Evolutionary conservation across 2,329 filamentous ascomycete genomes (phyloP).

Genomic region (Pseudocercospora fijiensis): DNA sequence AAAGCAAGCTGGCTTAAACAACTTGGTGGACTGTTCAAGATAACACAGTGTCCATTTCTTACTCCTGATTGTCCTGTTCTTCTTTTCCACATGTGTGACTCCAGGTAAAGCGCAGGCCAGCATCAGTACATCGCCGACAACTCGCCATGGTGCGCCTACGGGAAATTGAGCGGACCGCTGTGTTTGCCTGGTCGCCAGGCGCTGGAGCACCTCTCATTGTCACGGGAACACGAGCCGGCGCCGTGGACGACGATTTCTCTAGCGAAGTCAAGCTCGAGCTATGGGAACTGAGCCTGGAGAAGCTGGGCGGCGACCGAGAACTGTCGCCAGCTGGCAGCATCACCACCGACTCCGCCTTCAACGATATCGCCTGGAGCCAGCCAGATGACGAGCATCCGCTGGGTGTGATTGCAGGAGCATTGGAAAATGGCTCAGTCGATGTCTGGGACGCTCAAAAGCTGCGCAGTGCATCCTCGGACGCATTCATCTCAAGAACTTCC

Average conservation of each 20-base stretch:
- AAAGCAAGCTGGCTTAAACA: neutral
- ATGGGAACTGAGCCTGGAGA: slow-evolving; percentile 88
- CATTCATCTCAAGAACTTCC: slow-evolving; percentile 79
- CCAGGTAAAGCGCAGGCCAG: slow-evolving; percentile 1
- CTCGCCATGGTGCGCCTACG: slow-evolving; percentile 83
- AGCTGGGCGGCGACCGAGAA: slow-evolving; percentile 75
- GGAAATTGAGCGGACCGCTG: slow-evolving; percentile 94
- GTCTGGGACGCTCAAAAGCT: slow-evolving; percentile 85
- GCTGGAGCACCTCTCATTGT: slow-evolving; percentile 76
- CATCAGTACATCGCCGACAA: neutral
- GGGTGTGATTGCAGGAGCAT: slow-evolving; percentile 89
- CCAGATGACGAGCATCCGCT: slow-evolving; percentile 73
- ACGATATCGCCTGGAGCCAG: slow-evolving; percentile 92
- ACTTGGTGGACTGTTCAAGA: neutral
- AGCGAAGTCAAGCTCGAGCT: slow-evolving; percentile 95
- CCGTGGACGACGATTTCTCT: slow-evolving; percentile 95
- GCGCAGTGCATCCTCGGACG: slow-evolving; percentile 56
- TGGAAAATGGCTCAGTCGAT: slow-evolving; percentile 91
- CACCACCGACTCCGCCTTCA: slow-evolving; percentile 89
- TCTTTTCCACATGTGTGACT: slow-evolving; percentile 7
- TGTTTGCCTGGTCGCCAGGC: slow-evolving; percentile 93
- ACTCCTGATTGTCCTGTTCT: neutral
- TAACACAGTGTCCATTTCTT: slow-evolving; percentile 1
- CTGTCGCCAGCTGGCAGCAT: slow-evolving; percentile 82
- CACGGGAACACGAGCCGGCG: slow-evolving; percentile 90